A percentile compares a stretch with the other conserved stretches of the same genome.
Conservation (phyloP, 345 rosid genomes). For the Aurinia saxatilis region DNA sequence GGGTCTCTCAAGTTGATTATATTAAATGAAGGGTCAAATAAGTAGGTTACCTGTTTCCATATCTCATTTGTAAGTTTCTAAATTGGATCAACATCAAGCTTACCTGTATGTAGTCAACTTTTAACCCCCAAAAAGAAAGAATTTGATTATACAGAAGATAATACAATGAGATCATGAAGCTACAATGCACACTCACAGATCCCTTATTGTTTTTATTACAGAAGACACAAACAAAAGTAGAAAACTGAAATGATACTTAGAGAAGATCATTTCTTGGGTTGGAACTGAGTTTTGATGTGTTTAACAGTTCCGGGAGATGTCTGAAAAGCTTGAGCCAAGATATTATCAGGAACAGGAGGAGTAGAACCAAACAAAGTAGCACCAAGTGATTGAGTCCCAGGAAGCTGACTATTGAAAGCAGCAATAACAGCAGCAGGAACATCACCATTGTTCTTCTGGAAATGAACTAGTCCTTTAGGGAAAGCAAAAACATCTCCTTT, state of each 20-base stretch:
- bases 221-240: background rate
- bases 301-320: slow-evolving; percentile 28
- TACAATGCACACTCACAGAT: slow-evolving; percentile 7
- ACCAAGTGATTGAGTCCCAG: slow-evolving; percentile 53
- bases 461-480: slow-evolving; percentile 60
- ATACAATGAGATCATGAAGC: slow-evolving; percentile 7
- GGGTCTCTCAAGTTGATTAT: slow-evolving; percentile 15
- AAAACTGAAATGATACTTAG: too few relatives aligned
- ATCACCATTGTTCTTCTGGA: slow-evolving; percentile 46
- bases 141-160: slow-evolving; percentile 8
- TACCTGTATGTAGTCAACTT: slow-evolving; percentile 15
- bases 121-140: background rate
- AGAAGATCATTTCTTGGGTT: slow-evolving; percentile 38
- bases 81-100: slow-evolving; percentile 8
- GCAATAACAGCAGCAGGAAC: slow-evolving; percentile 41
- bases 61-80: too few relatives aligned
- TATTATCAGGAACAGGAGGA: slow-evolving; percentile 43
- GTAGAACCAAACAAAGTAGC: slow-evolving; percentile 37
- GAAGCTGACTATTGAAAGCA: slow-evolving; percentile 59
- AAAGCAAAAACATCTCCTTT: slow-evolving; percentile 55
- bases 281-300: slow-evolving; percentile 41
- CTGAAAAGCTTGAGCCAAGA: slow-evolving; percentile 50
- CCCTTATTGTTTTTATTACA: slow-evolving; percentile 11
- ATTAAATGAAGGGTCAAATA: background rate
- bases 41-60: too few relatives aligned